Conservation (phyloP, 805 yeast genomes). For the Lipomyces lipofer region DNA sequence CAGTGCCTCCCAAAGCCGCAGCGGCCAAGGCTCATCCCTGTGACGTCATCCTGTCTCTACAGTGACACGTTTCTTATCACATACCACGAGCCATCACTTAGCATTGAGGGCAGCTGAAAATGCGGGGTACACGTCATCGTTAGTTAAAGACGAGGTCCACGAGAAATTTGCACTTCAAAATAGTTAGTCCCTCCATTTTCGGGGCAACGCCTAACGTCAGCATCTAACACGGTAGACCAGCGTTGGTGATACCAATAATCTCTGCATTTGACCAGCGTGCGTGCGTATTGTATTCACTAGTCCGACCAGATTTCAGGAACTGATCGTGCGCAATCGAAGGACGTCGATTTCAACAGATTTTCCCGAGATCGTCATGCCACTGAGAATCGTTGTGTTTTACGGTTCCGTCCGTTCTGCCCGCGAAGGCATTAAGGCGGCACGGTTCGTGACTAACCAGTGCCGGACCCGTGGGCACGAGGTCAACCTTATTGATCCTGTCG, state of each 20-base stretch:
- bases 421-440: constrained; percentile 2
- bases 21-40: background rate
- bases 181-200: background rate
- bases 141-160: background rate
- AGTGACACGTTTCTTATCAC: too few species aligned
- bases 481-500: background rate
- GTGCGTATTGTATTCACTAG: background rate
- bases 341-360: background rate
- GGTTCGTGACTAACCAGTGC: constrained; percentile 2
- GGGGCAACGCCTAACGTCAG: background rate
- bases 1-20: background rate
- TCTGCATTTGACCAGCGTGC: background rate
- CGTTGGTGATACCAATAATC: background rate
- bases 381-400: background rate
- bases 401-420: constrained; percentile 1
- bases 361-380: background rate
- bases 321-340: background rate
- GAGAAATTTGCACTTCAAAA: background rate
- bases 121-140: background rate
- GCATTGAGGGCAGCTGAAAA: background rate
- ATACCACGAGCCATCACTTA: background rate
- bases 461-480: background rate
- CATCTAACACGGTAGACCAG: background rate
- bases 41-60: too few species aligned
- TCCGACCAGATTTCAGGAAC: background rate